A percentile compares a stretch with the other conserved stretches of the same genome.
Conservation (phyloP, 2,329 filamentous ascomycete genomes). For the Aspergillus caelatus region DNA sequence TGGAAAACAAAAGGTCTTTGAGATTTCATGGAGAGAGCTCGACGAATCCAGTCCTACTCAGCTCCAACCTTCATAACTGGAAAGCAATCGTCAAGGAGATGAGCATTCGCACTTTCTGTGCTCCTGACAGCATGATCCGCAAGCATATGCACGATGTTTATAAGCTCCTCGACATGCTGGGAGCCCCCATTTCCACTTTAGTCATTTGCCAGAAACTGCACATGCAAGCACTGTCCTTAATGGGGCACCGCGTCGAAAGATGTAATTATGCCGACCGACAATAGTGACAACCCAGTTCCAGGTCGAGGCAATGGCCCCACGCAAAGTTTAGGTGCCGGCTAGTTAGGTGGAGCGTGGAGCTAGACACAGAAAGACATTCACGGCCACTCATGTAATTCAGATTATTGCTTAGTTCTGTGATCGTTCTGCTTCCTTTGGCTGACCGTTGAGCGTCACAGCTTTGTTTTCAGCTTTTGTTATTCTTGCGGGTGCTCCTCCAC, state of each 20-base stretch:
- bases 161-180: slow-evolving; percentile 54
- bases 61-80: slow-evolving; percentile 55
- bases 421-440: slow-evolving; percentile 4
- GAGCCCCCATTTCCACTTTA: slow-evolving; percentile 43
- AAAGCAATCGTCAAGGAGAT: slow-evolving; percentile 51
- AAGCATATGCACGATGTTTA: slow-evolving; percentile 54
- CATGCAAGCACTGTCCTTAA: slow-evolving; percentile 33
- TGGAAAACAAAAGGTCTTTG: slow-evolving; percentile 49
- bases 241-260: slow-evolving; percentile 35
- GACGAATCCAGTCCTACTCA: slow-evolving; percentile 41
- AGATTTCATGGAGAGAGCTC: slow-evolving; percentile 49
- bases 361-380: not conserved
- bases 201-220: slow-evolving; percentile 43
- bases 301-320: slow-evolving; percentile 1
- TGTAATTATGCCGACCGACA: slow-evolving; percentile 17
- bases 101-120: slow-evolving; percentile 54
- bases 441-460: not conserved
- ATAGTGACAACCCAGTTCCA: not conserved
- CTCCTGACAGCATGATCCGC: slow-evolving; percentile 51
- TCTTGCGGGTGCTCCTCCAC: not conserved
- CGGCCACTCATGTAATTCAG: slow-evolving; percentile 3
- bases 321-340: not conserved
- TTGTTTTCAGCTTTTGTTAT: not conserved
- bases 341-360: not conserved
- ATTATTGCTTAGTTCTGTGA: not conserved